Evolutionary conservation across 305 asterid species (phyloP), one percentile per base, ranked within the genome.

Genomic region (Fraxinus ornus): DNA sequence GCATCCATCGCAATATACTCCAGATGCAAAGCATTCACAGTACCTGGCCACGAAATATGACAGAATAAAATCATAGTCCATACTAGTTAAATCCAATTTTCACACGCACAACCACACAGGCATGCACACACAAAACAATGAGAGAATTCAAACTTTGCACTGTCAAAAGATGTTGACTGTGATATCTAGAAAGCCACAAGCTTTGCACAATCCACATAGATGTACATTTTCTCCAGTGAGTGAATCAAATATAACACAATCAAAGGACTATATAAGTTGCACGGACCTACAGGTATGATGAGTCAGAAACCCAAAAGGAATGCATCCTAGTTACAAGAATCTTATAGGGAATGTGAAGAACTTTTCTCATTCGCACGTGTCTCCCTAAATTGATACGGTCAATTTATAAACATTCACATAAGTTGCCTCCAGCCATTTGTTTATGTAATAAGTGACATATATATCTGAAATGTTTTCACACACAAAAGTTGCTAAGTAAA

Each of bases 1-100:
- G 91, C 99, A 95, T 75, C 98, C 97, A 72, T 94, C 97, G 76
- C 99, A 95, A 81, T 92, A 95, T 84, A 90, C 88, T 80, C 99
- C 99, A 82, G 99, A 91, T 66, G 99, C 97, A 87, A 95, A 95
- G 88, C 99, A 95, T 86, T 95, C 99, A 87, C 98, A 94, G 80
- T 94, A 94, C 92, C 98, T 94, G 88, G 83, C 32, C 84, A 88
- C 49, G 2, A 75, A 84, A 79, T 87, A 71, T 74, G 81, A 71
- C 76, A 62, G 74, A 79, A 82, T 22, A 85, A 47, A 78, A 70
- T 80, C 82, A 72, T 22, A 49, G 75, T 71, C 57, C n/a, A 79
- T 57, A 75, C 15, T 75, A 12, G 77, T 49, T 21, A 75, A 81
- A 55, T 74, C 35, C 68, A 19, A 7, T 60, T 60, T 60, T 60